Evolutionary conservation across 805 yeast genomes (phyloP).

Genomic region (Saturnispora silvae): DNA sequence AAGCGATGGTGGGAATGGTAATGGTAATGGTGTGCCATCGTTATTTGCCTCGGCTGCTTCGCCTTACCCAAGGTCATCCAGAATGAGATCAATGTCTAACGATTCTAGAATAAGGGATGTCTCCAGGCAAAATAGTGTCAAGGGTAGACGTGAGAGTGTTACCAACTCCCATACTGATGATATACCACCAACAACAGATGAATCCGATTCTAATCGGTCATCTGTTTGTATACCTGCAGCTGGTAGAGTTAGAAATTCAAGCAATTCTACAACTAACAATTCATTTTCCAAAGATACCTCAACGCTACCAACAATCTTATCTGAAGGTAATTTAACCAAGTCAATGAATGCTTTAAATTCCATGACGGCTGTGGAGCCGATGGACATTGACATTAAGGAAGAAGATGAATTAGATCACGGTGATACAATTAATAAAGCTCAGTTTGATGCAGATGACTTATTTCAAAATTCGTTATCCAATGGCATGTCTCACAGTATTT

Average conservation of each 20-base stretch:
- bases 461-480: too few relatives aligned
- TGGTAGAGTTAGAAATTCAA: neutral
- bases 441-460: too few relatives aligned
- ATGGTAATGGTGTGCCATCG: constrained; percentile 18
- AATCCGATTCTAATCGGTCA: constrained; percentile 1
- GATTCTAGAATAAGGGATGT: constrained; percentile 12
- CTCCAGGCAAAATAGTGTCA: constrained; percentile 5
- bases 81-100: constrained; percentile 13
- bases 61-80: constrained; percentile 10
- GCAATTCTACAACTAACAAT: neutral
- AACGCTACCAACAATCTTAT: constrained; percentile 17
- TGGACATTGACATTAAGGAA: too few relatives aligned
- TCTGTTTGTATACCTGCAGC: too few relatives aligned
- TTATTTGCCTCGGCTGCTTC: constrained; percentile 23
- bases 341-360: constrained; percentile 10
- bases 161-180: neutral
- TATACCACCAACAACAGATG: constrained; percentile 3
- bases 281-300: neutral
- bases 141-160: neutral
- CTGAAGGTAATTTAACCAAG: constrained; percentile 17
- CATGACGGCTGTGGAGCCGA: too few relatives aligned
- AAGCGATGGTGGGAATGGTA: neutral
- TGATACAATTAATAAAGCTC: too few relatives aligned
- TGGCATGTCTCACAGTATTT: too few relatives aligned
- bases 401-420: too few relatives aligned